Base-by-base conservation (phyloP, 768 basidiomycete species). In the Crucibulum laeve region DNA sequence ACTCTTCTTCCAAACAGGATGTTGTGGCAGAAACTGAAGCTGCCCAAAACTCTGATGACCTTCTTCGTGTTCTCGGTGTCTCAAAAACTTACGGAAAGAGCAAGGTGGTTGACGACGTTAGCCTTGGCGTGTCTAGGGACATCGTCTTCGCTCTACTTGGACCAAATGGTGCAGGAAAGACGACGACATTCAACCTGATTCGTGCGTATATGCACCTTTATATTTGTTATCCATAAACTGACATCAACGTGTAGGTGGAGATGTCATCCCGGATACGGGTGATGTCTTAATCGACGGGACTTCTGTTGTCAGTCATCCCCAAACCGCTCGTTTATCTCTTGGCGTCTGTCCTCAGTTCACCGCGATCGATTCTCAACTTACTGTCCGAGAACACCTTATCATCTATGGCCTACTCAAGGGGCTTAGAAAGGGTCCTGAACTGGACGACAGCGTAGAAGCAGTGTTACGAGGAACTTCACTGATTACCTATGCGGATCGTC, bases 341-440 rank as follows among this genome's bases (percentile, higher is more conserved):
- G 88, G 88, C 3, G 84, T 91, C 39, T 91, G 87, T 57, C 87
- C 87, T 0, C 88, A 90, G 50, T 87, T 89, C 61, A 88, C 87
- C 1, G 87, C 88, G 1, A 88, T 90, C 49, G 88, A 90, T 51
- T 66, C 77, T 10, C 82, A 88, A 53, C 58, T 90, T 30, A 88
- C 85, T 4, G 87, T 89, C 18, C 74, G 84, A 34, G 84, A 91
- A 56, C 88, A 91, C 54, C 65, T 90, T 25, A 47, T 72, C 46
- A 69, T 90, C 7, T 88, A 87, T 42, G 86, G 84, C 3, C 70
- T 78, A 15, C 68, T 87, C 25, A 85, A 85, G 56, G 85, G 84
- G 5, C 63, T 87, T 15, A 47, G 42, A 13, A 56, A 60, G 3
- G 75, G 76, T 2, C 42, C 53, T 2, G 74, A 75, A 37, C 53